Base-by-base conservation (phyloP, 306 rosid genomes). In the Spatholobus suberectus region DNA sequence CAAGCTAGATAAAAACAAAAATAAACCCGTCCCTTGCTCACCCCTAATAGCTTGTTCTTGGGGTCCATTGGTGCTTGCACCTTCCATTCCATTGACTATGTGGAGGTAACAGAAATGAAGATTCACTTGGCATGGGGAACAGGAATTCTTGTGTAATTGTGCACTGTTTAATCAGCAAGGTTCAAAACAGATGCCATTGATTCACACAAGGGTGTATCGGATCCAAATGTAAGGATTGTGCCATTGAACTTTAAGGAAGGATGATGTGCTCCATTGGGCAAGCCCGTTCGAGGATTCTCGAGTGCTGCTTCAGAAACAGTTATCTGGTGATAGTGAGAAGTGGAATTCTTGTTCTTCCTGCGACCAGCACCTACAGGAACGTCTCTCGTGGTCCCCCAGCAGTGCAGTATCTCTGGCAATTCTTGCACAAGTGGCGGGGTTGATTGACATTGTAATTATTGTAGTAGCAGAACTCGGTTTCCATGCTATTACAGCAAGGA, bases 311-410 rank as follows among this genome's bases (percentile, higher is more conserved):
- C 93, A 0, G 96, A 61, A 76, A 88, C 86, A 26, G 87, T 81
- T 14, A 90, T 69, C n/a, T 88, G 94, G 61, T 78, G n/a, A n/a
- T n/a, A 88, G 26, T 89, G 93, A 61, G 91, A 83, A 57, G 90
- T 57, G 0, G 3, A 29, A 29, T 29, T 29, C 32, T 29, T 29
- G 32, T 29, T 29, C 32, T 29, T 29, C 32, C 32, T 29, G 32
- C 32, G 32, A 29, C 32, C 32, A 29, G 32, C 32, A 29, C 32
- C 32, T 1, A 29, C 32, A 29, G 32, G 32, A 1, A 29, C 32
- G 3, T 3, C 3, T 29, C 32, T 29, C 32, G 3, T 29, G 32
- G 32, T 3, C 32, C 32, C 32, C 32, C 32, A 3, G 32, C 32
- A 29, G 32, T 29, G 2, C 32, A 29, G 32, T 29, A 29, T 29